These are phyloP conservation scores for Diaporthe caulivora DNA, from an alignment of 2,329 filamentous ascomycete genomes.

Conservation along the genomic window DNA sequence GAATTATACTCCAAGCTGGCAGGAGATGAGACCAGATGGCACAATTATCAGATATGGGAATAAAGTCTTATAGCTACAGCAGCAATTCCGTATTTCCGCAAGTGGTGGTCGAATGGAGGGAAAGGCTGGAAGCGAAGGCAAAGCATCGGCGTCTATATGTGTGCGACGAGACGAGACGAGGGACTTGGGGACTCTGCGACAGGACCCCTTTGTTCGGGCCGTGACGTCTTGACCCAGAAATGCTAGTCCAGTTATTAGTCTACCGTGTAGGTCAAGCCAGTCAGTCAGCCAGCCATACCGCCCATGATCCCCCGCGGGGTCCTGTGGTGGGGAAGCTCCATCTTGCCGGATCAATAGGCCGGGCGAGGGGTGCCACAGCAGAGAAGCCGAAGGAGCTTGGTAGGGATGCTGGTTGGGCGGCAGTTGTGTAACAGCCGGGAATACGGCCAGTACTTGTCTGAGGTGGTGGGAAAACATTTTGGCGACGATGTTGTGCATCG, in stretches of 20 bases:
- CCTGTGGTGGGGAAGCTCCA: slow-evolving; percentile 33
- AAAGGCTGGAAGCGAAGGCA: slow-evolving; percentile 13
- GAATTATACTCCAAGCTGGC: background rate
- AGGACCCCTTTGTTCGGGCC: slow-evolving; percentile 13
- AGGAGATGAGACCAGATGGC: background rate
- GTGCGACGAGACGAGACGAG: slow-evolving; percentile 23
- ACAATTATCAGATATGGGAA: background rate
- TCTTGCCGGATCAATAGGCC: background rate
- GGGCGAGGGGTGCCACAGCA: background rate
- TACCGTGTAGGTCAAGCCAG: background rate
- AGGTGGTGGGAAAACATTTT: slow-evolving; percentile 20
- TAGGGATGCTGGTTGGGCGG: slow-evolving; percentile 1
- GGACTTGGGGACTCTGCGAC: background rate
- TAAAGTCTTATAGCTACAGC: slow-evolving; percentile 15
- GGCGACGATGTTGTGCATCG: background rate
- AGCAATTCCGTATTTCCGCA: slow-evolving; percentile 28
- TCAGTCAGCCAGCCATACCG: slow-evolving; percentile 1
- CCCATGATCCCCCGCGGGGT: slow-evolving; percentile 20
- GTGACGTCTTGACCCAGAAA: slow-evolving; percentile 21
- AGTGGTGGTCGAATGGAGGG: background rate
- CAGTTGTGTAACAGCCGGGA: slow-evolving; percentile 22
- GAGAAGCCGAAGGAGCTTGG: background rate
- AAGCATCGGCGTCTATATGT: slow-evolving; percentile 24
- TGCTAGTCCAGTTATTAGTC: background rate
- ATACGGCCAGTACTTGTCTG: background rate